These are phyloP conservation scores for Wallacemonas collosoma DNA, from an alignment of 208 protist species.

Conservation along the genomic window DNA sequence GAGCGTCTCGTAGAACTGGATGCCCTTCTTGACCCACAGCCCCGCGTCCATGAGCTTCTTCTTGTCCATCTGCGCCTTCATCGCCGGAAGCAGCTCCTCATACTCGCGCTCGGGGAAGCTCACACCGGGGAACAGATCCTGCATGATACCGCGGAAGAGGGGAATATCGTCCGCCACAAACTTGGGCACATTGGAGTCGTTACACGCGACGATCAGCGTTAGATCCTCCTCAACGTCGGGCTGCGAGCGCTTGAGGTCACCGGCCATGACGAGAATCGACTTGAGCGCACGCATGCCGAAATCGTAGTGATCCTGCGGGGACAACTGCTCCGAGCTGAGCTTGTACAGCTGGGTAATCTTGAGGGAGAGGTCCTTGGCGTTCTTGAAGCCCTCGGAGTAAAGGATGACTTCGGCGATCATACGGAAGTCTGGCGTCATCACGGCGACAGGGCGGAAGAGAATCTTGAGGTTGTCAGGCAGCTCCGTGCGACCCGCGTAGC, in stretches of 20 bases:
- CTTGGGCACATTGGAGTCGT: slow-evolving; percentile 98
- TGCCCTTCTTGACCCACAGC: slow-evolving; percentile 94
- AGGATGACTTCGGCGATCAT: slow-evolving; percentile 98
- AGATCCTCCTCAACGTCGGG: slow-evolving; percentile 97
- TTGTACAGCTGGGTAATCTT: slow-evolving; percentile 99
- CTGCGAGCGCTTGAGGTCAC: slow-evolving; percentile 96
- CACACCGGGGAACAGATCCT: slow-evolving; percentile 98
- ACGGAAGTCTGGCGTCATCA: slow-evolving; percentile 98
- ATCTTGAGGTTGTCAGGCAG: slow-evolving; percentile 99
- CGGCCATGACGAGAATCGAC: slow-evolving; percentile 98
- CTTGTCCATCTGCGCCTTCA: slow-evolving; percentile 73
- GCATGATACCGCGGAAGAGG: slow-evolving; percentile 98
- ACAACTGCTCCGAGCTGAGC: slow-evolving; percentile 98
- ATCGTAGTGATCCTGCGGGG: slow-evolving; percentile 98
- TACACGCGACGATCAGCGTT: slow-evolving; percentile 97
- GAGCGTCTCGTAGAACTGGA: slow-evolving; percentile 98
- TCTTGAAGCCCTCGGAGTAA: slow-evolving; percentile 97
- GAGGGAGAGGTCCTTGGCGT: slow-evolving; percentile 93
- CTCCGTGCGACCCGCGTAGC: slow-evolving; percentile 98
- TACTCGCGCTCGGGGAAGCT: slow-evolving; percentile 95
- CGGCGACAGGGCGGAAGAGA: slow-evolving; percentile 97
- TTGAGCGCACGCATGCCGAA: slow-evolving; percentile 99
- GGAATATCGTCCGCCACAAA: slow-evolving; percentile 98
- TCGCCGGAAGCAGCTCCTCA: slow-evolving; percentile 88
- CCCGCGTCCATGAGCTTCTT: slow-evolving; percentile 80